Conservation (phyloP, 805 yeast genomes). For the Kuraishia hungarica region DNA sequence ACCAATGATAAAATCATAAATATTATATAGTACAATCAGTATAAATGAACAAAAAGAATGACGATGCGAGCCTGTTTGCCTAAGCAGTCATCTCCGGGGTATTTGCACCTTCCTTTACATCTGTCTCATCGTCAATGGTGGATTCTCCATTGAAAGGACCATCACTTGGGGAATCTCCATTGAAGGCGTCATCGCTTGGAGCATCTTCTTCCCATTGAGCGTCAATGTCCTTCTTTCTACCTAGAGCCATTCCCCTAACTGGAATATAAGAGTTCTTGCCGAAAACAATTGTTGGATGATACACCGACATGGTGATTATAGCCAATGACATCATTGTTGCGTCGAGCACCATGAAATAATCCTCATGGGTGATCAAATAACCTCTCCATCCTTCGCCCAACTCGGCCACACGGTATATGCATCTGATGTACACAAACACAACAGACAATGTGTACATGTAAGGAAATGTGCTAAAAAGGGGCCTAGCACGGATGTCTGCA, state of each 20-base stretch:
- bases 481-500: constrained; percentile 23
- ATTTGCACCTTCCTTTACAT: too few species aligned
- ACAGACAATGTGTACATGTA: constrained; percentile 36
- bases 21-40: too few species aligned
- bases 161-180: too few species aligned
- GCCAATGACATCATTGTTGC: constrained; percentile 53
- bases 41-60: too few species aligned
- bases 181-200: background rate
- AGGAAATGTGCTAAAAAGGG: constrained; percentile 33
- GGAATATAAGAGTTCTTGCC: constrained; percentile 12
- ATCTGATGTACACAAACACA: constrained; percentile 51
- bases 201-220: background rate
- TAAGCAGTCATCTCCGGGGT: too few species aligned
- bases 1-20: too few species aligned
- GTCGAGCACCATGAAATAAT: constrained; percentile 53
- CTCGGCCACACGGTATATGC: constrained; percentile 68
- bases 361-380: constrained; percentile 49
- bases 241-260: constrained; percentile 4
- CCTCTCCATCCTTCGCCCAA: constrained; percentile 69
- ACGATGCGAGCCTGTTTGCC: too few species aligned
- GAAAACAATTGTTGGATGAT: constrained; percentile 59
- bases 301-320: constrained; percentile 33
- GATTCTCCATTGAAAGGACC: too few species aligned
- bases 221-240: constrained; percentile 1
- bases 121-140: too few species aligned